Evolutionary conservation across 2,329 filamentous ascomycete genomes (phyloP).

Genomic region (Verruconis gallopava): DNA sequence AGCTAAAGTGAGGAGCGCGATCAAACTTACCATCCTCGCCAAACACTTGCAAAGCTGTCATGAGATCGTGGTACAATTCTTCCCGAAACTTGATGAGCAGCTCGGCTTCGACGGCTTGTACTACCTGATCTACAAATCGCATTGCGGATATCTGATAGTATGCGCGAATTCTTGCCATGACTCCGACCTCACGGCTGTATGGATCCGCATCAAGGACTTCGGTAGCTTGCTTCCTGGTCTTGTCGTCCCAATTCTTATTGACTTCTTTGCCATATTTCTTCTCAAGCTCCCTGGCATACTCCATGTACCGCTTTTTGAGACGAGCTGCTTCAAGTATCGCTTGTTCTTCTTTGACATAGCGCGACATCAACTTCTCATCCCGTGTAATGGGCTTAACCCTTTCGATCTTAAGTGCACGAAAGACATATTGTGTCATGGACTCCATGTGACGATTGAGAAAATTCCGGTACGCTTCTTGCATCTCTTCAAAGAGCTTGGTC

Average conservation of each 20-base stretch:
- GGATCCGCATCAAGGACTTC: slow-evolving; percentile 32
- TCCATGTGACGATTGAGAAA: slow-evolving; percentile 19
- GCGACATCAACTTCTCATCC: slow-evolving; percentile 15
- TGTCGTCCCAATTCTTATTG: not conserved
- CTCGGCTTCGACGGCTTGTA: slow-evolving; percentile 25
- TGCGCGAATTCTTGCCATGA: slow-evolving; percentile 49
- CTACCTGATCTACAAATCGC: slow-evolving; percentile 47
- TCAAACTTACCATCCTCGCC: slow-evolving; percentile 5
- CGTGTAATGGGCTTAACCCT: slow-evolving; percentile 24
- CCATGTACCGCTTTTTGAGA: slow-evolving; percentile 15
- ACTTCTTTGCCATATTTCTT: slow-evolving; percentile 12
- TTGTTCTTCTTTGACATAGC: slow-evolving; percentile 13
- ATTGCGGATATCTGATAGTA: slow-evolving; percentile 57
- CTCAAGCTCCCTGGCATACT: slow-evolving; percentile 18
- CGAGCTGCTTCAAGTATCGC: slow-evolving; percentile 18
- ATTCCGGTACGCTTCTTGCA: slow-evolving; percentile 16
- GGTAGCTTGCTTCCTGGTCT: not conserved
- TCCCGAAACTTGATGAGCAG: slow-evolving; percentile 12
- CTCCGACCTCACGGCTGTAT: slow-evolving; percentile 46
- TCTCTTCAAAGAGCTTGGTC: slow-evolving; percentile 19
- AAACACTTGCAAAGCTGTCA: not conserved
- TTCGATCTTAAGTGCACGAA: slow-evolving; percentile 21
- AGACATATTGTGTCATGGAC: slow-evolving; percentile 16
- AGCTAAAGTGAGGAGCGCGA: not conserved
- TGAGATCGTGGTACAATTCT: slow-evolving; percentile 1